These are phyloP conservation scores for Euphorbia peplus DNA, from an alignment of 345 rosid species.

Conservation along the genomic window DNA sequence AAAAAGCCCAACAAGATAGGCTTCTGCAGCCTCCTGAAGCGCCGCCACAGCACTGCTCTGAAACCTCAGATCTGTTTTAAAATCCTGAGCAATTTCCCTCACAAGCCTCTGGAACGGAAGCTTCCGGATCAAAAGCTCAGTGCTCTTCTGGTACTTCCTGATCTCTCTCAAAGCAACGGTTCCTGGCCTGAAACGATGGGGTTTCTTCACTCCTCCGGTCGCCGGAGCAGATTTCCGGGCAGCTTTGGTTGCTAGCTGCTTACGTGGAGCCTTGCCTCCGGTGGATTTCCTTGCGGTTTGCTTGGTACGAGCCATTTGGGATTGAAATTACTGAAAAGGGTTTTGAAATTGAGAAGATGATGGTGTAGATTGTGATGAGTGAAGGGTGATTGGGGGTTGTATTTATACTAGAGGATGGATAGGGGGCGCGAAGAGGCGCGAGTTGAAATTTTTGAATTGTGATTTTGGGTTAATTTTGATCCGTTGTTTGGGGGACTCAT, in stretches of 20 bases:
- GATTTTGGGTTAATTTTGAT: background rate
- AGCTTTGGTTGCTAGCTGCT: slow-evolving; percentile 19
- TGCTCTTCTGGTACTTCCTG: slow-evolving; percentile 21
- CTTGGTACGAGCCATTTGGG: slow-evolving; percentile 18
- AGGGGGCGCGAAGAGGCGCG: background rate
- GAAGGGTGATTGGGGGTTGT: background rate
- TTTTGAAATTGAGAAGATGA: background rate
- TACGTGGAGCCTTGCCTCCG: slow-evolving; percentile 18
- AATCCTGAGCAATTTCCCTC: slow-evolving; percentile 26
- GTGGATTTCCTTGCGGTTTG: slow-evolving; percentile 20
- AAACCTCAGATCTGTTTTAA: slow-evolving; percentile 19
- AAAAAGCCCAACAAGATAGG: slow-evolving; percentile 14
- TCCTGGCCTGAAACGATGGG: slow-evolving; percentile 22
- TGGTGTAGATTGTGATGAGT: background rate
- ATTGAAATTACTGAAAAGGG: background rate
- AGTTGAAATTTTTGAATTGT: background rate
- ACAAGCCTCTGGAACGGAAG: slow-evolving; percentile 18
- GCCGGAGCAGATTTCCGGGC: slow-evolving; percentile 18
- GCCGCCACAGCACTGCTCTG: slow-evolving; percentile 15
- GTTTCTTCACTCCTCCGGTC: slow-evolving; percentile 22
- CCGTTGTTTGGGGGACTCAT: background rate
- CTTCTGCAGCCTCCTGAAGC: slow-evolving; percentile 16
- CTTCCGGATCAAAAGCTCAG: slow-evolving; percentile 18
- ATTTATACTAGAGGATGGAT: background rate
- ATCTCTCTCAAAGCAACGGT: slow-evolving; percentile 15